A percentile compares a stretch with the other conserved stretches of the same genome.
Evolutionary conservation across 345 rosid genomes (phyloP).

Genomic region (Sonneratia caseolaris): DNA sequence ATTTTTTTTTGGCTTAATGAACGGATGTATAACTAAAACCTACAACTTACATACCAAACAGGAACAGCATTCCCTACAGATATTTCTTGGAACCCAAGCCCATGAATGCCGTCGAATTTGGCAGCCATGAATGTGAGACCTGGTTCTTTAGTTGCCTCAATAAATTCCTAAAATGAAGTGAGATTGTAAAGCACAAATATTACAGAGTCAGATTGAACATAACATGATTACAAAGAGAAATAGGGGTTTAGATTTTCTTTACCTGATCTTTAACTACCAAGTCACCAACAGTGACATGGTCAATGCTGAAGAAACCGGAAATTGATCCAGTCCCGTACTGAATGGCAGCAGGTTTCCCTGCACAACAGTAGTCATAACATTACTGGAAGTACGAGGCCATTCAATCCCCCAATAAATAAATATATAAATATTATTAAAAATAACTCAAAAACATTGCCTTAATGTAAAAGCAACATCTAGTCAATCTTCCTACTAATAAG

Average conservation of each 20-base stretch:
- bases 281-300: conserved; percentile 65
- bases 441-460: neutral
- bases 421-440: neutral
- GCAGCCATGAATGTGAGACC: conserved; percentile 71
- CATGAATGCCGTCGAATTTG: conserved; percentile 91
- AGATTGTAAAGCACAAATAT: neutral
- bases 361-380: neutral
- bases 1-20: too few relatives aligned
- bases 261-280: conserved; percentile 73
- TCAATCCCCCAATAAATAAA: neutral
- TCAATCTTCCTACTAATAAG: too few relatives aligned
- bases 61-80: conserved; percentile 77
- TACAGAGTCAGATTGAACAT: neutral
- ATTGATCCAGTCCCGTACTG: conserved; percentile 86
- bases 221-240: neutral
- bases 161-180: conserved; percentile 53
- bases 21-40: neutral
- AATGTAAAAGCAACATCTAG: too few relatives aligned
- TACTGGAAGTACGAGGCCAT: neutral
- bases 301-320: conserved; percentile 74
- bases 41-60: conserved; percentile 46
- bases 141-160: conserved; percentile 92
- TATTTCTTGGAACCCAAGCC: conserved; percentile 90
- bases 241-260: neutral
- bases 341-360: conserved; percentile 72